Evolutionary conservation across 2,329 filamentous ascomycete genomes (phyloP).

Genomic region (Xenosphaeropsis pyriputrescens): DNA sequence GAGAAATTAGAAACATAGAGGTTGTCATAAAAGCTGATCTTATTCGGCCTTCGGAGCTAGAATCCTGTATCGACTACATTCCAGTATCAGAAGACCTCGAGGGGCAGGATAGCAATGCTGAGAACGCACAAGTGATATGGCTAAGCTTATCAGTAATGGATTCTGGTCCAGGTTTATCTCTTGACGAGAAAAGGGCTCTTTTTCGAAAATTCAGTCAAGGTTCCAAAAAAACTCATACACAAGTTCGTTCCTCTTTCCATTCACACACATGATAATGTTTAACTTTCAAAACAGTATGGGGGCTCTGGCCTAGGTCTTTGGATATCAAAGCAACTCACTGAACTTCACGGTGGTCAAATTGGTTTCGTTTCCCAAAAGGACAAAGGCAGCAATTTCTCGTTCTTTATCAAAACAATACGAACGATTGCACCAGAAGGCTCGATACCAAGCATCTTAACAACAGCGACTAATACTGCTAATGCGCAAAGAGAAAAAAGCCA

Average conservation of each 20-base stretch:
- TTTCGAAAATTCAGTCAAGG: constrained; percentile 58
- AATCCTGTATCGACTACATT: too few relatives aligned
- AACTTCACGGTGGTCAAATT: constrained; percentile 47
- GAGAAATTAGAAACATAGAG: constrained; percentile 11
- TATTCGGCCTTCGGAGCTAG: too few relatives aligned
- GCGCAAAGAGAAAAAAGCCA: background rate
- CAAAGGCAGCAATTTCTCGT: constrained; percentile 44
- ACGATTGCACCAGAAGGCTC: background rate
- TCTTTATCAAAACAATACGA: constrained; percentile 40
- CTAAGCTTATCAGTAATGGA: constrained; percentile 42
- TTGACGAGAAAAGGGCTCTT: constrained; percentile 46
- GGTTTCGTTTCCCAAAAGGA: constrained; percentile 43
- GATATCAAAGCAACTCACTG: constrained; percentile 46
- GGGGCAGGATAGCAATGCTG: too few relatives aligned
- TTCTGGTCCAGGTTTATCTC: constrained; percentile 46
- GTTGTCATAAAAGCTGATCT: too few relatives aligned
- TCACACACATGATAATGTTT: too few relatives aligned
- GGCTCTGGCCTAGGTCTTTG: constrained; percentile 50
- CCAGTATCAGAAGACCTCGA: too few relatives aligned
- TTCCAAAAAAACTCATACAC: constrained; percentile 27
- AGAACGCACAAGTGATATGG: constrained; percentile 11
- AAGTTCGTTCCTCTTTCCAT: constrained; percentile 10
- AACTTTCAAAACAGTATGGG: constrained; percentile 32
- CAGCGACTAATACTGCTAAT: background rate
- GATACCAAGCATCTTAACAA: background rate